These are phyloP conservation scores for Penicillium bovifimosum DNA, from an alignment of 495 filamentous ascomycete genomes.

Conservation along the genomic window DNA sequence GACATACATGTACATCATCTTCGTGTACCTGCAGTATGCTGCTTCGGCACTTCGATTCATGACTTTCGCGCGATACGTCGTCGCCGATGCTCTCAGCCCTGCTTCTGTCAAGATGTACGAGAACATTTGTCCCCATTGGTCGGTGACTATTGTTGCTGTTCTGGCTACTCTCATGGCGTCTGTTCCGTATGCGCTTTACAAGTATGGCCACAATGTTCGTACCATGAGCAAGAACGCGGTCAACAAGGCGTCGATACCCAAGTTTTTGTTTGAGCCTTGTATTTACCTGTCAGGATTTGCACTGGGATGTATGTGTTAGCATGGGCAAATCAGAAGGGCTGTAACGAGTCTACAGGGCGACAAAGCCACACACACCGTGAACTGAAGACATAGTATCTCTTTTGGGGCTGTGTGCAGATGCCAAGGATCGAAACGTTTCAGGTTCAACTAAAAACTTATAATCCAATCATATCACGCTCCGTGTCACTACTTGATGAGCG, in stretches of 20 bases:
- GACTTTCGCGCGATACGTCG: conserved; percentile 41
- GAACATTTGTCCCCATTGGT: conserved; percentile 44
- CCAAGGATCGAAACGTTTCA: not conserved
- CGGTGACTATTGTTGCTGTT: conserved; percentile 42
- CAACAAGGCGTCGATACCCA: too few relatives aligned
- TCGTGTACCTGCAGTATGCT: conserved; percentile 32
- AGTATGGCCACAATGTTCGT: conserved; percentile 3
- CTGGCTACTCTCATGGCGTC: conserved; percentile 39
- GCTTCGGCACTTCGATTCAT: conserved; percentile 37
- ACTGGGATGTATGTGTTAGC: too few relatives aligned
- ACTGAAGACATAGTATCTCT: not conserved
- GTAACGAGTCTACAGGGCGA: not conserved
- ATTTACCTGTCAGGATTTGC: too few relatives aligned
- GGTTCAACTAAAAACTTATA: not conserved
- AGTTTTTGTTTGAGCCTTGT: too few relatives aligned
- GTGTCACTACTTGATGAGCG: too few relatives aligned
- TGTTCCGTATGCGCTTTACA: conserved; percentile 41
- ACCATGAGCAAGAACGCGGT: not conserved
- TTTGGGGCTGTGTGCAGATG: not conserved
- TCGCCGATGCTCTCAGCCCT: conserved; percentile 38
- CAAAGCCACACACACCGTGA: not conserved
- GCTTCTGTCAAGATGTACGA: conserved; percentile 39
- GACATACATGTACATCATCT: conserved; percentile 46
- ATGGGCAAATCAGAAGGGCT: too few relatives aligned
- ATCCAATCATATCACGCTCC: not conserved